Conservation (phyloP, 441 rosid species). For the Gossypium armourianum region DNA sequence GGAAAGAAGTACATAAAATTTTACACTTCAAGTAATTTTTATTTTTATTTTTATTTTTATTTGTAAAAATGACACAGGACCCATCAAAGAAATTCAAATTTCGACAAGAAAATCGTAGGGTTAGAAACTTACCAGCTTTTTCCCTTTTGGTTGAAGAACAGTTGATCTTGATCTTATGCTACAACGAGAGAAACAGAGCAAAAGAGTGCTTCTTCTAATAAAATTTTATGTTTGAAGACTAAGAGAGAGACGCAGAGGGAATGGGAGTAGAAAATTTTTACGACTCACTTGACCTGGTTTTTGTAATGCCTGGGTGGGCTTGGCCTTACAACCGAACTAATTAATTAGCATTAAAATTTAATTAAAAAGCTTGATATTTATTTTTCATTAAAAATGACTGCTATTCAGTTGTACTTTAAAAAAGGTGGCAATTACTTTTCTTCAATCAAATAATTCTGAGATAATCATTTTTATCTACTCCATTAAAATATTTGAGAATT, state of each 20-base stretch:
- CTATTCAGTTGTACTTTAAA: background rate
- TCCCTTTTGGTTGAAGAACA: background rate
- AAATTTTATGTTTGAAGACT: background rate
- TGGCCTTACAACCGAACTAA: background rate
- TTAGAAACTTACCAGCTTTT: background rate
- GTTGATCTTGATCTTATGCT: background rate
- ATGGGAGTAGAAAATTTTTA: background rate
- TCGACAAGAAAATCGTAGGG: background rate
- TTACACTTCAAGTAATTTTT: background rate
- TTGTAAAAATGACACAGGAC: background rate
- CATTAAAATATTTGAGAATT: too few species aligned
- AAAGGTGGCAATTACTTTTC: background rate
- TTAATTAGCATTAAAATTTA: background rate
- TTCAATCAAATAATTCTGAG: background rate
- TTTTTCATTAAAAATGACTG: background rate
- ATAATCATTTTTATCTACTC: too few species aligned
- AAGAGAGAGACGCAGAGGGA: background rate
- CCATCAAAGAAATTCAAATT: background rate
- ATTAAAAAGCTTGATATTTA: background rate
- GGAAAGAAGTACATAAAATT: background rate
- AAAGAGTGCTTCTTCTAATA: background rate
- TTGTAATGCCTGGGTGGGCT: background rate
- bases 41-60: too few species aligned
- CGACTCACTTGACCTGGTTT: background rate
- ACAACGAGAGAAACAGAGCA: background rate